Evolutionary conservation across 2,329 filamentous ascomycete species (phyloP).

Genomic region (Xylaria sp.): DNA sequence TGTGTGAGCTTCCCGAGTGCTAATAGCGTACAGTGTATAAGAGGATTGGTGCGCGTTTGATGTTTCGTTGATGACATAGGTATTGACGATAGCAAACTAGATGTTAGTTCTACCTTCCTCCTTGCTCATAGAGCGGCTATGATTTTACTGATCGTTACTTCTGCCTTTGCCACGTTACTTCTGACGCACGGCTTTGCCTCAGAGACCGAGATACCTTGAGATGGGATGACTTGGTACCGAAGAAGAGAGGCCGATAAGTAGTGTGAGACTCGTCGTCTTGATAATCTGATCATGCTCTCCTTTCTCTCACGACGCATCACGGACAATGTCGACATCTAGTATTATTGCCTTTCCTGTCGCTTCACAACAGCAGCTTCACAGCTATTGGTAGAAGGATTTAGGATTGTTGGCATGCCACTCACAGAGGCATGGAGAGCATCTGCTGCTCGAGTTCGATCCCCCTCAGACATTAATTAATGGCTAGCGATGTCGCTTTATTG

Average conservation of each 20-base stretch:
- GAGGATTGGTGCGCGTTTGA: constrained; percentile 57
- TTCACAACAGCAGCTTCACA: too few relatives aligned
- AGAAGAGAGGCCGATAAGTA: background rate
- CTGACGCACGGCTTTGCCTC: background rate
- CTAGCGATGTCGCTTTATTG: constrained; percentile 21
- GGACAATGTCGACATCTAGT: constrained; percentile 47
- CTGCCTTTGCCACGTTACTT: background rate
- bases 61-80: constrained; percentile 65
- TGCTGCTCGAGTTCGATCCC: too few relatives aligned
- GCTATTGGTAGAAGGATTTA: background rate
- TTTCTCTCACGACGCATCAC: constrained; percentile 60
- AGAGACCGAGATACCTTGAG: too few relatives aligned
- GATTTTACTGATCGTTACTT: background rate
- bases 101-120: background rate
- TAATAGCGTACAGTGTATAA: constrained; percentile 49
- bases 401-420: constrained; percentile 3
- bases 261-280: constrained; percentile 46
- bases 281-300: constrained; percentile 63
- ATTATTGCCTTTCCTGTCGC: too few relatives aligned
- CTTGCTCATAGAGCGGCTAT: background rate
- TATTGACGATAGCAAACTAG: constrained; percentile 60
- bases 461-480: constrained; percentile 23
- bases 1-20: constrained; percentile 44
- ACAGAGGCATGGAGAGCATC: too few relatives aligned
- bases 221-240: background rate